Evolutionary conservation across 169 alveolate genomes (phyloP), one percentile per base, ranked within the genome.

Genomic region (Cardiosporidium cionae): DNA sequence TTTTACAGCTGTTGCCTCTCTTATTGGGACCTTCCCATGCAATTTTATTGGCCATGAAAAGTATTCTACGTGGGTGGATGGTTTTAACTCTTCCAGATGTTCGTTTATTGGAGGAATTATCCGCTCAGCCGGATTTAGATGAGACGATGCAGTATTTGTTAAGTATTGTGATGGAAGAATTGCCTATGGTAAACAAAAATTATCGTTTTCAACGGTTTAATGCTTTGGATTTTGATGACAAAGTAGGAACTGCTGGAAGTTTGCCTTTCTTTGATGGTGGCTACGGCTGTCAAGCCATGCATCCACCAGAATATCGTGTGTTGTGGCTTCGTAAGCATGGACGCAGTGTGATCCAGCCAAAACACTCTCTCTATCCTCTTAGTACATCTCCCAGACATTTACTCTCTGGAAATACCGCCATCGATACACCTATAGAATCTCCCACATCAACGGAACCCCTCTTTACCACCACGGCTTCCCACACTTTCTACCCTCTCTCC

Each of bases 71-170:
- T 22, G 23, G 22, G 7, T 23, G 54, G 16, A 16, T 25, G 0
- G 65, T 35, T 27, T 33, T 71, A 22, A 16, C 64, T 7, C 25
- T 58, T 31, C 58, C 33, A 4, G 78, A 71, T 36, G 1, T 71
- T 9, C 29, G 7, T 7, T 3, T 53, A 52, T 71, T 71, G 78
- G 72, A 71, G 69, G 52, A 58, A 31, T 65, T 71, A 28, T 5
- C n/a, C 2, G 22, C 9, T 44, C 28, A 63, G 28, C 64, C 69
- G 65, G 52, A 64, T 32, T 28, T 35, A 44, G 31, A 64, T 4
- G 72, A 70, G 33, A 31, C 65, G 70, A 70, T 71, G 70, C 78
- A 32, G 36, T 53, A 63, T 44, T 71, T 71, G 63, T 71, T 71
- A 32, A 34, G 72, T 0, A 6, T 71, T 35, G 37, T 71, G 23